Evolutionary conservation across 1,139 yeast genomes (phyloP).

Genomic region (Candida neerlandica): DNA sequence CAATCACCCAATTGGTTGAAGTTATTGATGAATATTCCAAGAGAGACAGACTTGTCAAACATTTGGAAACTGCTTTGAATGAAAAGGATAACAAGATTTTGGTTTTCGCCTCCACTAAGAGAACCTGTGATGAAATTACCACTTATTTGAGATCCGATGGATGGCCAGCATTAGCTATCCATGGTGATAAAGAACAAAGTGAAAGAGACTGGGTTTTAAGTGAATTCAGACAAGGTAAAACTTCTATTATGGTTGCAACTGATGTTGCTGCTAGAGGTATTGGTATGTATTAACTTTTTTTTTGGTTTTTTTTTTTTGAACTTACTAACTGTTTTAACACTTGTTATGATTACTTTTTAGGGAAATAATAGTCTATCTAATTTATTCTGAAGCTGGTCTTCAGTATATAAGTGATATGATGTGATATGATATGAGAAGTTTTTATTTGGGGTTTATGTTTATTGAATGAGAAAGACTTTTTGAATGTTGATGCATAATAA

Average conservation of each 20-base stretch:
- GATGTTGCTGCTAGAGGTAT: conserved; percentile 99
- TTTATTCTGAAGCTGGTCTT: conserved; percentile 4
- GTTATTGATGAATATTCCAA: conserved; percentile 90
- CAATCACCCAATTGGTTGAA: conserved; percentile 90
- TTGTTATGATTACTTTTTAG: conserved; percentile 3
- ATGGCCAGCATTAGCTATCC: conserved; percentile 98
- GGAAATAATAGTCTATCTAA: neutral
- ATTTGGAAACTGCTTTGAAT: conserved; percentile 81
- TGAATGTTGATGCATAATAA: neutral
- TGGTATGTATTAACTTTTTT: conserved; percentile 67
- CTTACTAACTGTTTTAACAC: conserved; percentile 9
- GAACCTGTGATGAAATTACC: conserved; percentile 96
- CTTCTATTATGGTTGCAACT: conserved; percentile 98
- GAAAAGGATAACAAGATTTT: conserved; percentile 78
- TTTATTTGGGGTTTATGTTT: conserved; percentile 4
- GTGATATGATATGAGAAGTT: neutral
- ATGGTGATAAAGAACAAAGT: conserved; percentile 96
- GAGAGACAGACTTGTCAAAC: conserved; percentile 84
- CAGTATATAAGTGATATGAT: neutral
- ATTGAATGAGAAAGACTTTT: conserved; percentile 2
- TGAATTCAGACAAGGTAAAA: conserved; percentile 88
- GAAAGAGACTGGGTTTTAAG: conserved; percentile 98
- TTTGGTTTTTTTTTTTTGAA: conserved; percentile 3
- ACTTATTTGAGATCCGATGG: conserved; percentile 92
- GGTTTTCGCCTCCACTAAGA: conserved; percentile 92